Conservation (phyloP, 768 basidiomycete genomes). For the Polyporus arcularius region DNA sequence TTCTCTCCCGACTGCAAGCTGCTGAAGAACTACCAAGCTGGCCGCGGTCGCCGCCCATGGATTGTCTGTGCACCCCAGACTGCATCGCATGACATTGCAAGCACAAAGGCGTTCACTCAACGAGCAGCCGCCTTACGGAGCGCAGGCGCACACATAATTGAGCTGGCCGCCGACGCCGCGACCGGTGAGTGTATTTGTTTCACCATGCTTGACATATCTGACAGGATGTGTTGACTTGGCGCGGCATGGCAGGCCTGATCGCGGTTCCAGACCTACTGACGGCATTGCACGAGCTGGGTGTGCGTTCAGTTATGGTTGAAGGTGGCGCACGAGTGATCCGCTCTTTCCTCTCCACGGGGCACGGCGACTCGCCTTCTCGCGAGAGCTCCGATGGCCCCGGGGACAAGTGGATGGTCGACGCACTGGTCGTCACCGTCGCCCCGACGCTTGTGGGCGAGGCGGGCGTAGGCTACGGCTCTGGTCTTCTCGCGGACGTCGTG, state of each 20-base stretch:
- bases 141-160: conserved; percentile 69
- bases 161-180: conserved; percentile 37
- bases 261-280: conserved; percentile 52
- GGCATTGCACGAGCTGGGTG: conserved; percentile 53
- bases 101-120: conserved; percentile 35
- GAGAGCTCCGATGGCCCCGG: conserved; percentile 3
- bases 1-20: conserved; percentile 70
- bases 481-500: conserved; percentile 25
- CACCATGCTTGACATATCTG: background rate
- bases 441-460: conserved; percentile 77
- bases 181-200: conserved; percentile 5
- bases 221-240: too few relatives aligned
- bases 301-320: conserved; percentile 90
- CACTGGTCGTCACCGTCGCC: conserved; percentile 81
- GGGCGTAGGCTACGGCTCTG: conserved; percentile 60
- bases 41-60: conserved; percentile 71
- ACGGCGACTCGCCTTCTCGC: conserved; percentile 2
- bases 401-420: conserved; percentile 50
- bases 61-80: conserved; percentile 51
- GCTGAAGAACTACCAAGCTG: conserved; percentile 59
- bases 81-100: conserved; percentile 12
- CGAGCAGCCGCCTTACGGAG: conserved; percentile 47
- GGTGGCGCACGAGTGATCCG: conserved; percentile 85
- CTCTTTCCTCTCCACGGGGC: conserved; percentile 54
- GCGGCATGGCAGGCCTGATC: conserved; percentile 35